Conservation (phyloP, 208 protist genomes). For the Leishmania mexicana region DNA sequence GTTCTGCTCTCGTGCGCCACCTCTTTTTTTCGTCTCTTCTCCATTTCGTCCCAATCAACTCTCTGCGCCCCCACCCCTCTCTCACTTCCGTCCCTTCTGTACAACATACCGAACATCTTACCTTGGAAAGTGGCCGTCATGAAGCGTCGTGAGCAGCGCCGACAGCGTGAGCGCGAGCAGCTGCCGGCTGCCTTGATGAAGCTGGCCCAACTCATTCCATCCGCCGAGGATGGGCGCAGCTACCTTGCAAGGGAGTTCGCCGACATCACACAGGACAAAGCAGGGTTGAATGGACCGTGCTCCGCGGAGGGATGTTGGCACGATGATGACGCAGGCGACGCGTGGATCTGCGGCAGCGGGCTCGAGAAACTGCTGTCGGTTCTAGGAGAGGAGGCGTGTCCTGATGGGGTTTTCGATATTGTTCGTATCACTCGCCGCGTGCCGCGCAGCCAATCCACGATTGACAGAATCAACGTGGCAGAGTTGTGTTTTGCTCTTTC, state of each 20-base stretch:
- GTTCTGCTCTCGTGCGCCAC: background rate
- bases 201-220: slow-evolving; percentile 52
- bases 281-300: slow-evolving; percentile 1
- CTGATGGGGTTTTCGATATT: slow-evolving; percentile 57
- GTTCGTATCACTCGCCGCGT: slow-evolving; percentile 69
- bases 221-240: slow-evolving; percentile 44
- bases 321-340: slow-evolving; percentile 18
- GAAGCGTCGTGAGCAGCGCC: slow-evolving; percentile 63
- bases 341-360: slow-evolving; percentile 54
- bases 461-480: slow-evolving; percentile 58
- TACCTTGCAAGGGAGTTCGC: slow-evolving; percentile 42
- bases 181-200: slow-evolving; percentile 50
- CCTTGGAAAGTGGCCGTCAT: slow-evolving; percentile 26
- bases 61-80: background rate
- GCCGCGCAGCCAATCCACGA: slow-evolving; percentile 80
- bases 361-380: slow-evolving; percentile 53
- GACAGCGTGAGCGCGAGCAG: slow-evolving; percentile 71
- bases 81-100: background rate
- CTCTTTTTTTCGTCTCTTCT: background rate
- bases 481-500: slow-evolving; percentile 89
- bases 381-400: slow-evolving; percentile 54
- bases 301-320: background rate
- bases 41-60: background rate
- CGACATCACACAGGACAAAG: background rate
- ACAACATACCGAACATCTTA: background rate